Evolutionary conservation across 768 basidiomycete species (phyloP), one percentile per base, ranked within the genome.

Genomic region (Kwoniella mangroviensis): DNA sequence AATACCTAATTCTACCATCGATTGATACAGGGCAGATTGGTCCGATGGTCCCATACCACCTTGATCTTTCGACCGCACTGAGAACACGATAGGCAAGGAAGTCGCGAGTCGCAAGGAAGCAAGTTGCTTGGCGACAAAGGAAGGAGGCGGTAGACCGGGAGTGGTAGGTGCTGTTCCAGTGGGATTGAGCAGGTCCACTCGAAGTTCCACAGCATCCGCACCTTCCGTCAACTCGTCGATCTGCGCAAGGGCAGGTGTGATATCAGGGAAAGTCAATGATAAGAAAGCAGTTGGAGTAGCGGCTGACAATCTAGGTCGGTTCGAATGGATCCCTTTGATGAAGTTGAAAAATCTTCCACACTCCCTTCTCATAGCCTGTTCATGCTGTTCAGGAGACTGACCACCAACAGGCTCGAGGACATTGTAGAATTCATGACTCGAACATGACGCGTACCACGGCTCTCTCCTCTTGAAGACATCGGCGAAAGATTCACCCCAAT

Each of bases 41-140:
- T 86, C 85, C 81, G 96, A 91, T 0, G 95, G 94, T 87, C 93
- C 94, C 19, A 90, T 87, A 5, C 97, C 96, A 22, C 96, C 97
- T 82, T 99, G 95, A 0, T 90, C 88, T 15, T 88, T 86, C 3
- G 93, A 94, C 28, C 97, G 86, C 43, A 96, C 91, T 0, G 97
- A 97, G 85, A 90, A 98, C 68, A 98, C 89, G 75, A 98, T 89
- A 2, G 97, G 97, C 6, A 99, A 86, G 0, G 87, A 85, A 0
- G 93, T 91, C 15, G 85, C 86, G 45, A 90, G 88, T 61, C 94
- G 89, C 19, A 98, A 85, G 4, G 88, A 87, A 1, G 92, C 87
- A 58, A 98, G 84, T 77, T 98, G 97, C 21, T 88, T 86, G 4
- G 90, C 86, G 52, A 98, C 92, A 78, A 93, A 97, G 0, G 85